Evolutionary conservation across 139 green algal genomes (phyloP).

Genomic region (Coccomyxa sp.): DNA sequence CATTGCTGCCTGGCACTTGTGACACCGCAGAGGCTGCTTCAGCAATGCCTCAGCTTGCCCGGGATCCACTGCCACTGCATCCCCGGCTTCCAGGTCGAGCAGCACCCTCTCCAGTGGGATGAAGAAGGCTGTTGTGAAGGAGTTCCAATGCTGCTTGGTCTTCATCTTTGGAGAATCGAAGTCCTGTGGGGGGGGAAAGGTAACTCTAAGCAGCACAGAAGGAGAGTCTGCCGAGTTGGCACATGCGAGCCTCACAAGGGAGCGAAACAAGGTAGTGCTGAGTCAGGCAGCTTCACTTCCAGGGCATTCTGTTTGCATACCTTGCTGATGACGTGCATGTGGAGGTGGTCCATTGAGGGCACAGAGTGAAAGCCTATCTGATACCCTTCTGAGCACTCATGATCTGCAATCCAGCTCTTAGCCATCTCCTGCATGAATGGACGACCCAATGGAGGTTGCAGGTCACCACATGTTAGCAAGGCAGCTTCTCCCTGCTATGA

Average conservation of each 20-base stretch:
- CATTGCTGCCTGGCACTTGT: constrained; percentile 39
- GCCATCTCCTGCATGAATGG: background rate
- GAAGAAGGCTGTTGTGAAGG: constrained; percentile 84
- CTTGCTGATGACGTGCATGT: constrained; percentile 81
- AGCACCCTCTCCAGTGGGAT: constrained; percentile 33
- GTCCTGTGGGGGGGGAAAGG: constrained; percentile 24
- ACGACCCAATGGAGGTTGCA: background rate
- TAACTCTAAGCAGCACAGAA: background rate
- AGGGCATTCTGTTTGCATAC: background rate
- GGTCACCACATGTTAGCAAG: too few species aligned
- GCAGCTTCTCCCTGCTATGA: too few species aligned
- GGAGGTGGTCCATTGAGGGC: constrained; percentile 80
- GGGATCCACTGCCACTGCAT: constrained; percentile 27
- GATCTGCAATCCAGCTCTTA: background rate
- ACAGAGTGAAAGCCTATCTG: constrained; percentile 71
- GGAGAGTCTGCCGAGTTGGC: background rate
- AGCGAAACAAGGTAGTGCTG: background rate
- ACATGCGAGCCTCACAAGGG: background rate
- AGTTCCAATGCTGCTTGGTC: constrained; percentile 82
- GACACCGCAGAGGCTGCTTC: constrained; percentile 52
- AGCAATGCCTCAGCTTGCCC: constrained; percentile 42
- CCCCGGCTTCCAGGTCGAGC: constrained; percentile 19
- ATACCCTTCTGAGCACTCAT: background rate
- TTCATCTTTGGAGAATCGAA: constrained; percentile 60
- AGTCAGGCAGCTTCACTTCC: background rate